Evolutionary conservation across 768 basidiomycete species (phyloP).

Genomic region (Auriscalpium microsporum): DNA sequence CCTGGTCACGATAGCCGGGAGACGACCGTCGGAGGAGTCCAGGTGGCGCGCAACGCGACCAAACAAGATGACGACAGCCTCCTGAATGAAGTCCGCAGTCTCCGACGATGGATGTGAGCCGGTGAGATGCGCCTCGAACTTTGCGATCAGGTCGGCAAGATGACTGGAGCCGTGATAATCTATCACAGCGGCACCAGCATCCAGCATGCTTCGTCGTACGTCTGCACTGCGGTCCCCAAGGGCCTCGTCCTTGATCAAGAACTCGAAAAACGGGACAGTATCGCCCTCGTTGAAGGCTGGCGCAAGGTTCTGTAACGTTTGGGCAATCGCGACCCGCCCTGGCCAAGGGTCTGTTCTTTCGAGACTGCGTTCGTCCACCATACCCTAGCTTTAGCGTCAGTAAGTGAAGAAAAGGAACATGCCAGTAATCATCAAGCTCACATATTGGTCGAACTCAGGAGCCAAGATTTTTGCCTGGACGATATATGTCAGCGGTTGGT

Average conservation of each 20-base stretch:
- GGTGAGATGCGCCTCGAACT: conserved; percentile 74
- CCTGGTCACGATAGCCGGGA: conserved; percentile 75
- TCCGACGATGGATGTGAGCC: conserved; percentile 45
- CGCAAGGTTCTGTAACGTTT: conserved; percentile 58
- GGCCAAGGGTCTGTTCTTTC: conserved; percentile 87
- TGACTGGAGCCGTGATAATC: conserved; percentile 72
- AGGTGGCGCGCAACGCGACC: conserved; percentile 89
- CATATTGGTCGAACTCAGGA: conserved; percentile 91
- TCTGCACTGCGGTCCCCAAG: conserved; percentile 78
- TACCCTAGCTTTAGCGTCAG: conserved; percentile 49
- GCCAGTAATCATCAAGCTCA: conserved; percentile 27
- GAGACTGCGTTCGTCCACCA: conserved; percentile 84
- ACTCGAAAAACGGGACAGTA: conserved; percentile 68
- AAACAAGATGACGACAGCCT: conserved; percentile 90
- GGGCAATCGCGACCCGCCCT: conserved; percentile 65
- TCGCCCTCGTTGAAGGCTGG: conserved; percentile 53
- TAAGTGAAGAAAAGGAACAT: neutral
- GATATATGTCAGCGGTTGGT: neutral
- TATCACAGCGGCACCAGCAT: conserved; percentile 72
- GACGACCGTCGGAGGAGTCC: conserved; percentile 63
- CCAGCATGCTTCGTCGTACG: conserved; percentile 83
- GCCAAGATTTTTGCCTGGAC: conserved; percentile 71
- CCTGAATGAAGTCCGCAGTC: conserved; percentile 81
- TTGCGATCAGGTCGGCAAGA: conserved; percentile 64
- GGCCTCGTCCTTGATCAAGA: conserved; percentile 79